Evolutionary conservation across 2,329 filamentous ascomycete species (phyloP), one percentile per base, ranked within the genome.

Genomic region (Ustilaginoidea virens): DNA sequence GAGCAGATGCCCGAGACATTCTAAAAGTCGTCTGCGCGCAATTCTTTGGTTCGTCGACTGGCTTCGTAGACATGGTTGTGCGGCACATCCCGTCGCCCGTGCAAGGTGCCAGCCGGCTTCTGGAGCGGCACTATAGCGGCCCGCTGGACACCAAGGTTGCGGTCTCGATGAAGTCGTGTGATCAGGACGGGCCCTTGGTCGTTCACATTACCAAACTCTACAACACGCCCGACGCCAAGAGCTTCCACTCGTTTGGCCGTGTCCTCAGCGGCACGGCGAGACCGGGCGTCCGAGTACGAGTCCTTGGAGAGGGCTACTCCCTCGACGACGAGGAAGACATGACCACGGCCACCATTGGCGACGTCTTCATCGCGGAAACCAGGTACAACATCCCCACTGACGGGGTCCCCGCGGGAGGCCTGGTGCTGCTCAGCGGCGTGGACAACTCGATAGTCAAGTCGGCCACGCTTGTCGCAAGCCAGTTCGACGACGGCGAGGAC

Each of bases 381-480:
- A 66, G 86, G 46, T 98, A 98, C 57, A 93, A 86, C 40, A 80
- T 98, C 26, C 74, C 83, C 3, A 86, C 82, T 0, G 83, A 85
- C 41, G 90, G 90, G 28, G 75, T 98, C 16, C 90, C 90, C 5
- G 90, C 90, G 1, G 90, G 90, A 24, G 94, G 92, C 48, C 80
- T 83, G 63, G 87, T 92, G 10, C 60, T 98, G n/a, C 65, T 98
- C 11, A 75, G 80, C 31, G 90, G 87, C 10, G 76, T 98, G 17
- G 87, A 96, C 59, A 96, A 96, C 52, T 94, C 86, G 4, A 96
- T 98, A 43, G 83, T 96, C 56, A 98, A 98, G 56, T 87, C 85
- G 3, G 90, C 90, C 7, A 98, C 90, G 0, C 66, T 98, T 27
- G 74, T 98, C 17, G 73, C 83, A 2, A 71, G 74, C 22, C 78